phyloP scores from a whole-genome alignment of 1,284 basidiomycete genomes.

The Crepidotus sp. region DNA sequence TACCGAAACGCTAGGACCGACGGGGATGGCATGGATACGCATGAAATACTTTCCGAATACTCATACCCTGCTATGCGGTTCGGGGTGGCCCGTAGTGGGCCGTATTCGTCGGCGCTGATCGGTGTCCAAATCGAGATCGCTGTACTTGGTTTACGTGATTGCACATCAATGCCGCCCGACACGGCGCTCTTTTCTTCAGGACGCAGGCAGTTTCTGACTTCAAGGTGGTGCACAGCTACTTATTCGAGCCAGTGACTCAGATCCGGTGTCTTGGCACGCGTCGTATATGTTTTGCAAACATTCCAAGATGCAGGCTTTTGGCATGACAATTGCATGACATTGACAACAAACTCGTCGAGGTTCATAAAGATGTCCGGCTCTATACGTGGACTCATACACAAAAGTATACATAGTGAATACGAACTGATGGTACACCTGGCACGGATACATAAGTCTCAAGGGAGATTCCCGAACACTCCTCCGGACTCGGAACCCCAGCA shows the following conservation, averaged over 20 bases:
- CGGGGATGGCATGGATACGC: conserved; percentile 4
- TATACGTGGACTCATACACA: not conserved
- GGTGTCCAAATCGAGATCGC: not conserved
- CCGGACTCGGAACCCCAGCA: conserved; percentile 6
- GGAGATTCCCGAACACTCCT: not conserved
- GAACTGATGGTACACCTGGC: conserved; percentile 29
- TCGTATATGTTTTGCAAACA: no score
- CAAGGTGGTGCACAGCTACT: no score
- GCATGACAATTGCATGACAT: no score
- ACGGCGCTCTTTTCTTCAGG: no score
- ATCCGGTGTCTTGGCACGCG: no score
- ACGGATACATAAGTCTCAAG: conserved; percentile 30
- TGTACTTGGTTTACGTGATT: conserved; percentile 3
- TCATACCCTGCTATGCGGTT: conserved; percentile 1
- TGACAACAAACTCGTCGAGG: no score
- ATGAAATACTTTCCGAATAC: not conserved
- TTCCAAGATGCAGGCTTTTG: no score
- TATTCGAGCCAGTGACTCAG: no score
- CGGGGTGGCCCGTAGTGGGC: not conserved
- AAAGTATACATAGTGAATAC: conserved; percentile 11
- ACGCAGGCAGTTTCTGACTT: no score
- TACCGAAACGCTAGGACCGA: not conserved
- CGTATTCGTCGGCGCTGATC: not conserved
- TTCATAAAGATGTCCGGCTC: no score
- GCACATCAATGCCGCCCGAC: no score